Base-by-base conservation (phyloP, 2,329 filamentous ascomycete genomes). In the Graphilbum ipis-grandicollis region DNA sequence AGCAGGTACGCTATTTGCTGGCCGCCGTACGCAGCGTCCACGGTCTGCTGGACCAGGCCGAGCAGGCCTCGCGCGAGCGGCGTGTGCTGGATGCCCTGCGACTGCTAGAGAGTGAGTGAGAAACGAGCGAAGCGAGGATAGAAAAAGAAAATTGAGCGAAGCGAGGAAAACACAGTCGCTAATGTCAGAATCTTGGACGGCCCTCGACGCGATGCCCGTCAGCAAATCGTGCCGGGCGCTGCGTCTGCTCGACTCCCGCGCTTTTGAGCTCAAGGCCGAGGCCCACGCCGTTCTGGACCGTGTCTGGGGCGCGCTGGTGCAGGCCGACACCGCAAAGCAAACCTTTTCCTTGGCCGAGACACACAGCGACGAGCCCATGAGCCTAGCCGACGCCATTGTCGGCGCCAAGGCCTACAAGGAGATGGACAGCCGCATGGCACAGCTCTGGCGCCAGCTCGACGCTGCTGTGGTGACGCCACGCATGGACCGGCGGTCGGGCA, bases 281-380 rank as follows among this genome's bases (percentile, higher is more conserved):
- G 67, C 90, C 18, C 68, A 75, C 39, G 69, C 78, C 30, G 69
- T 71, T 9, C 66, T 90, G 29, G 68, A 71, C 31, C 62, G 65
- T 38, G 66, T 75, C n/a, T 94, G 85, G 83, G 68, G 69, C 40
- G 60, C 65, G 0, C 59, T 88, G 31, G 59, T 93, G 12, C 56
- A 63, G 2, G 56, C 85, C 15, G 71, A 88, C 48, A 53, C 61
- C 1, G 59, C 68, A 18, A 55, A 60, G 9, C 59, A 62, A 9
- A 63, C 56, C 33, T 56, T 90, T 8, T 65, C 60, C 1, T 65
- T 92, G 25, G 60, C 59, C 19, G 58, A 66, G 12, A 56, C 55
- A 15, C 56, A 63, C 19, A 13, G 43, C 63, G 68, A 61, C 35
- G 65, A 61, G 48, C 64, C 59, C 43, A 68, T 68, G 63, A 65